Conservation (phyloP, 352 stramenopile species). For the Pythium dissotocum region DNA sequence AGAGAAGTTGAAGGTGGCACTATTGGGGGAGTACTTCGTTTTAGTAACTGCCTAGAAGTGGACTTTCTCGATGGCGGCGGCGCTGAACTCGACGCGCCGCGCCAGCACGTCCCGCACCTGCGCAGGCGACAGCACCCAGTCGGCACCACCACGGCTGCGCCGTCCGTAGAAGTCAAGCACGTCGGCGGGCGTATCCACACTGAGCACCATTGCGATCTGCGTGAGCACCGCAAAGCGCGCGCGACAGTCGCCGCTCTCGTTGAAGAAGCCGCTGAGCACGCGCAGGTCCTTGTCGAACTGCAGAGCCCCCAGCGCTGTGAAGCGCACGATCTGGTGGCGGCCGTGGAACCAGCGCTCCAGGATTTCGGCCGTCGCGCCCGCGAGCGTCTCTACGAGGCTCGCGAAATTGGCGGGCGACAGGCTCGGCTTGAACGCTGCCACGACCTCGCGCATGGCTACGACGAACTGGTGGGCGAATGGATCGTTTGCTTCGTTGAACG, state of each 20-base stretch:
- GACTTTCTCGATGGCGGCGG: constrained; percentile 66
- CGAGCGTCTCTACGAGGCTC: constrained; percentile 51
- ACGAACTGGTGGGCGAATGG: constrained; percentile 83
- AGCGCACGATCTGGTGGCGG: constrained; percentile 37
- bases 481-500: constrained; percentile 87
- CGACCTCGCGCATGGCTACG: constrained; percentile 49
- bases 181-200: constrained; percentile 69
- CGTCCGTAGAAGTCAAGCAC: constrained; percentile 77
- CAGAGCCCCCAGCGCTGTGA: constrained; percentile 82
- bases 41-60: constrained; percentile 30
- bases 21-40: not conserved
- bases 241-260: constrained; percentile 48
- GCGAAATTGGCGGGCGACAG: constrained; percentile 66
- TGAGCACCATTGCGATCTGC: constrained; percentile 73
- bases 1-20: constrained; percentile 21
- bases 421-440: constrained; percentile 49
- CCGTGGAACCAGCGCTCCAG: constrained; percentile 70
- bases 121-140: constrained; percentile 66
- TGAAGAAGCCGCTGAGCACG: constrained; percentile 68
- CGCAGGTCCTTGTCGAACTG: constrained; percentile 89
- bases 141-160: constrained; percentile 58
- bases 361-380: constrained; percentile 40
- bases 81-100: constrained; percentile 75
- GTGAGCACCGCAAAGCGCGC: constrained; percentile 58
- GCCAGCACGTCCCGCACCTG: constrained; percentile 78